These are phyloP conservation scores for Macrolepiota fuliginosa DNA, from an alignment of 768 basidiomycete genomes.

Conservation along the genomic window DNA sequence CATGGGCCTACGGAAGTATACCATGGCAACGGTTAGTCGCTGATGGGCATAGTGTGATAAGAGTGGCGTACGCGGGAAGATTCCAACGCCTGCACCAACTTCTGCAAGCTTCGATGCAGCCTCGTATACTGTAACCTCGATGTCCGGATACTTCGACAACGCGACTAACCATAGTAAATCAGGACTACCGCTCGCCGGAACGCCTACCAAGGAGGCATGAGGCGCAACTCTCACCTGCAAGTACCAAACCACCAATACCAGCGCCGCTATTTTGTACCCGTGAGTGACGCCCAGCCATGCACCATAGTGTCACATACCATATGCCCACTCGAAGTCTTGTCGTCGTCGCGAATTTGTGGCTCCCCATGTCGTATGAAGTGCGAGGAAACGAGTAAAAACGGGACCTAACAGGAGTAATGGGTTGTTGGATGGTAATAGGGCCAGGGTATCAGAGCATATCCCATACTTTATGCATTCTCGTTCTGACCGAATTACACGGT, in stretches of 20 bases:
- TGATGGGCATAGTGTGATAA: neutral
- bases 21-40: constrained; percentile 10
- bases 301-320: constrained; percentile 37
- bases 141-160: constrained; percentile 48
- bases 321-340: constrained; percentile 51
- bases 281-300: constrained; percentile 17
- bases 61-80: constrained; percentile 42
- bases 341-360: constrained; percentile 13
- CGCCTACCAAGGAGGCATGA: neutral
- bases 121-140: constrained; percentile 58
- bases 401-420: neutral
- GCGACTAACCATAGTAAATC: constrained; percentile 28
- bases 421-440: constrained; percentile 12
- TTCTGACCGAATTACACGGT: constrained; percentile 37
- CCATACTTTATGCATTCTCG: constrained; percentile 34
- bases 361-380: neutral
- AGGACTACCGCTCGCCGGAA: constrained; percentile 11
- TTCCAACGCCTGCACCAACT: constrained; percentile 60
- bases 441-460: constrained; percentile 22
- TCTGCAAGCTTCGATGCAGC: constrained; percentile 47
- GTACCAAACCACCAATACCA: constrained; percentile 48
- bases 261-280: constrained; percentile 38
- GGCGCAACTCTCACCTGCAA: constrained; percentile 30
- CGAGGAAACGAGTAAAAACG: constrained; percentile 8
- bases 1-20: constrained; percentile 36